These are phyloP conservation scores for Glycyrrhiza uralensis DNA, from an alignment of 306 rosid species.

Conservation along the genomic window DNA sequence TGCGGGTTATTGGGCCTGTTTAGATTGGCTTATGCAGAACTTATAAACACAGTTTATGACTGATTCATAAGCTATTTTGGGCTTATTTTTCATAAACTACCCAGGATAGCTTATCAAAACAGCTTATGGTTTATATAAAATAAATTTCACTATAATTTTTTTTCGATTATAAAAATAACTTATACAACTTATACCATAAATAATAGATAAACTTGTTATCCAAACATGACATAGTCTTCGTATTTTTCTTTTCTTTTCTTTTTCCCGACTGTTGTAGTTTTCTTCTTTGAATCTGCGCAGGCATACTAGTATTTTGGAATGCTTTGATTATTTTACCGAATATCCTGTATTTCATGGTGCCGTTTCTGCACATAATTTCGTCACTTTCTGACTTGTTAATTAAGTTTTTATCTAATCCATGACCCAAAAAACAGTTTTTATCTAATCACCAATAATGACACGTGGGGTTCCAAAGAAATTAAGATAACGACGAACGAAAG, in stretches of 20 bases:
- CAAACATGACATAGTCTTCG: too few relatives aligned
- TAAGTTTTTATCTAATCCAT: conserved; percentile 25
- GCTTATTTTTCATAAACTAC: too few relatives aligned
- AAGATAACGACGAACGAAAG: not conserved
- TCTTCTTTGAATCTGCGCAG: not conserved
- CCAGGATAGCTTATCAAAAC: too few relatives aligned
- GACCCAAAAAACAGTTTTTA: not conserved
- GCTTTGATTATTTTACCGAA: not conserved
- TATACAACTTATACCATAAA: too few relatives aligned
- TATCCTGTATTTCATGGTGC: not conserved
- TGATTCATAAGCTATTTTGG: too few relatives aligned
- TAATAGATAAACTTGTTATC: too few relatives aligned
- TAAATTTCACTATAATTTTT: too few relatives aligned
- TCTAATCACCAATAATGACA: conserved; percentile 17
- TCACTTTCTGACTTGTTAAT: not conserved
- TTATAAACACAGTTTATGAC: too few relatives aligned
- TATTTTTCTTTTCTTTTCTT: not conserved
- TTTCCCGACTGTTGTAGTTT: not conserved
- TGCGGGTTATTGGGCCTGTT: too few relatives aligned
- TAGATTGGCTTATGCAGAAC: too few relatives aligned
- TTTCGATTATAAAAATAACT: too few relatives aligned
- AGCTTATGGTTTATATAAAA: too few relatives aligned
- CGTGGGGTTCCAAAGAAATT: conserved; percentile 24
- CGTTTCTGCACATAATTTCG: not conserved
- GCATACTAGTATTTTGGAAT: not conserved